Conservation (phyloP, 78 protist genomes). For the Corallochytrium limacisporum region DNA sequence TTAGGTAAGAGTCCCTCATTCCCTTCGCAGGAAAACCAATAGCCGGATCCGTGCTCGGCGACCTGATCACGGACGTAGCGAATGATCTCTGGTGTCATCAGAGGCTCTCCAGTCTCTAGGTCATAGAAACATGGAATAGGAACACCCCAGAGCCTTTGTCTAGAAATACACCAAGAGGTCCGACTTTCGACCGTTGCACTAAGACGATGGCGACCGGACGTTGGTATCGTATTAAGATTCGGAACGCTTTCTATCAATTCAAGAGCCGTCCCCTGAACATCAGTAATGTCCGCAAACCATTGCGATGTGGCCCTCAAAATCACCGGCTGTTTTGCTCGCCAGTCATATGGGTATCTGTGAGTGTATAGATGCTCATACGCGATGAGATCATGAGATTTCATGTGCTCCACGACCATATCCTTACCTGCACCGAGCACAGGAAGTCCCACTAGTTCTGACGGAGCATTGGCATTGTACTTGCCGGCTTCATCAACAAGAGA, state of each 20-base stretch:
- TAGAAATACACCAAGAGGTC: slow-evolving; percentile 78
- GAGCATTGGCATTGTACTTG: slow-evolving; percentile 7
- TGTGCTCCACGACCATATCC: slow-evolving; percentile 19
- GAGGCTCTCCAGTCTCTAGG: background rate
- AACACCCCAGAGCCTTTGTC: slow-evolving; percentile 90
- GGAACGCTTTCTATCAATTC: background rate
- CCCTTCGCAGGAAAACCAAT: slow-evolving; percentile 48
- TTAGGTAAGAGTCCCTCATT: slow-evolving; percentile 54
- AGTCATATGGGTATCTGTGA: slow-evolving; percentile 88
- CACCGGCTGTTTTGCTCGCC: slow-evolving; percentile 85
- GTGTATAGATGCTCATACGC: slow-evolving; percentile 29
- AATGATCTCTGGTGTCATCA: slow-evolving; percentile 18
- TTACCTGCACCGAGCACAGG: slow-evolving; percentile 48
- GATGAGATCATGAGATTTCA: background rate
- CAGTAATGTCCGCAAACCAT: slow-evolving; percentile 50
- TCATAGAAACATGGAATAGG: slow-evolving; percentile 83
- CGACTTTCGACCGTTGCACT: slow-evolving; percentile 41
- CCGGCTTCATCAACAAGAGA: slow-evolving; percentile 45
- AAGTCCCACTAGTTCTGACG: slow-evolving; percentile 32
- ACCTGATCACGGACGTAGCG: slow-evolving; percentile 33
- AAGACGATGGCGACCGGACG: background rate
- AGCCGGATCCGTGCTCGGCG: slow-evolving; percentile 48
- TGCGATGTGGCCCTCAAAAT: slow-evolving; percentile 59
- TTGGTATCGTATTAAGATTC: background rate
- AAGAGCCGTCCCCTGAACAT: slow-evolving; percentile 16